phyloP scores from a whole-genome alignment of 225 moss, liverwort and hornwort species.

The Bryoerythrophyllum caledonicum region DNA sequence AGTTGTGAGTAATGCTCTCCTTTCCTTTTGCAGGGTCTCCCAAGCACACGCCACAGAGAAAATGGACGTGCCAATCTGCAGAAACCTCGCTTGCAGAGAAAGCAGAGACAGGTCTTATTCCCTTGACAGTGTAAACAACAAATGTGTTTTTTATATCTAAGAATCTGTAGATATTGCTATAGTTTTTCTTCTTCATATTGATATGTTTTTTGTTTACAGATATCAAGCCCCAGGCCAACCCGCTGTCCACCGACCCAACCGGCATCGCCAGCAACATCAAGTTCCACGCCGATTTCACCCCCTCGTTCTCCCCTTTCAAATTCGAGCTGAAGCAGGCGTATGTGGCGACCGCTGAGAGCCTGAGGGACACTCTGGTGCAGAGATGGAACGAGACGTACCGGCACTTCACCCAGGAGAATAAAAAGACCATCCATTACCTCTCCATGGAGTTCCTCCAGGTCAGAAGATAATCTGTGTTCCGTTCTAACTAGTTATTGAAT shows the following conservation, averaged over 20 bases:
- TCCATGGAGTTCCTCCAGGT: slow-evolving; percentile 99
- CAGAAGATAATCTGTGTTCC: no score
- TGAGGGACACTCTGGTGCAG: slow-evolving; percentile 72
- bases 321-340: slow-evolving; percentile 92
- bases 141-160: neutral
- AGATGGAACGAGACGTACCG: slow-evolving; percentile 96
- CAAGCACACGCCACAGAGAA: slow-evolving; percentile 19
- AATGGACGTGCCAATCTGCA: slow-evolving; percentile 34
- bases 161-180: no score
- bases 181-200: neutral
- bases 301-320: slow-evolving; percentile 78
- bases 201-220: neutral
- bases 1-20: no score
- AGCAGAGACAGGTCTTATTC: slow-evolving; percentile 29
- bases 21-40: slow-evolving; percentile 9
- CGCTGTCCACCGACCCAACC: neutral
- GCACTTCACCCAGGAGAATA: slow-evolving; percentile 71
- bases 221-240: neutral
- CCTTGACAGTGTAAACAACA: neutral
- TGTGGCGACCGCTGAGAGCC: slow-evolving; percentile 78
- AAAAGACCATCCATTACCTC: slow-evolving; percentile 88
- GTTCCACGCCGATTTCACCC: slow-evolving; percentile 87
- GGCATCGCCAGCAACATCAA: slow-evolving; percentile 79
- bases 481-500: no score
- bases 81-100: slow-evolving; percentile 36